phyloP scores from a whole-genome alignment of 2,329 filamentous ascomycete genomes.

The Coniochaeta hoffmannii region DNA sequence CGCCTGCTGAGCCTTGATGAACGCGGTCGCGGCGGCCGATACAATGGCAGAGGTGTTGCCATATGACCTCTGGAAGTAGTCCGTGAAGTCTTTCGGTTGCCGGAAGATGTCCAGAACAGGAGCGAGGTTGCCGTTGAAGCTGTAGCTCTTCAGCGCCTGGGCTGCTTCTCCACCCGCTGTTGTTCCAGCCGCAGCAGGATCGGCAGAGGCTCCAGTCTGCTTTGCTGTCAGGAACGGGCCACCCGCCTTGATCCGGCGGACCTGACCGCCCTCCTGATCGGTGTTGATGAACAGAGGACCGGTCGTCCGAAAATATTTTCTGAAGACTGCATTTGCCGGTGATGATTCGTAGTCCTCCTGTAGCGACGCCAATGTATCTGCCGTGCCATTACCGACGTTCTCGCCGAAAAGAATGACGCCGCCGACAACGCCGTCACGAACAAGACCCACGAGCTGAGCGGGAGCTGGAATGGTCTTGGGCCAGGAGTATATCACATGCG shows the following conservation, averaged over 20 bases:
- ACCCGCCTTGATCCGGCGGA: neutral
- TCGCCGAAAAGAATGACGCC: constrained; percentile 2
- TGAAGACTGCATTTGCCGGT: neutral
- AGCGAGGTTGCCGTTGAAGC: neutral
- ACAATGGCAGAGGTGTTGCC: neutral
- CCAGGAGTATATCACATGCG: constrained; percentile 1
- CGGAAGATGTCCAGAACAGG: neutral
- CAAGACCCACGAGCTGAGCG: neutral
- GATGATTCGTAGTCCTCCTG: neutral
- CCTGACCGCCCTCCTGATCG: neutral
- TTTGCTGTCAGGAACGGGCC: neutral
- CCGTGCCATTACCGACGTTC: neutral
- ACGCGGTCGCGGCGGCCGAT: neutral
- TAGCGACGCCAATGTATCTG: neutral
- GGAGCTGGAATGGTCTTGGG: neutral
- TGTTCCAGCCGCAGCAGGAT: neutral
- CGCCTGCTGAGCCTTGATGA: constrained; percentile 1
- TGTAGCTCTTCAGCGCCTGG: neutral
- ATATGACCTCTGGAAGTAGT: constrained; percentile 1
- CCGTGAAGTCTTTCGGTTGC: neutral
- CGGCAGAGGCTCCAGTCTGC: neutral
- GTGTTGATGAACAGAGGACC: constrained; percentile 1
- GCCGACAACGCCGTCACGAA: neutral
- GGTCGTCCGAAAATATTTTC: neutral
- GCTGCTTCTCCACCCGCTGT: neutral